Base-by-base conservation (phyloP, 331 rosid genomes). In the Arachis monticola region DNA sequence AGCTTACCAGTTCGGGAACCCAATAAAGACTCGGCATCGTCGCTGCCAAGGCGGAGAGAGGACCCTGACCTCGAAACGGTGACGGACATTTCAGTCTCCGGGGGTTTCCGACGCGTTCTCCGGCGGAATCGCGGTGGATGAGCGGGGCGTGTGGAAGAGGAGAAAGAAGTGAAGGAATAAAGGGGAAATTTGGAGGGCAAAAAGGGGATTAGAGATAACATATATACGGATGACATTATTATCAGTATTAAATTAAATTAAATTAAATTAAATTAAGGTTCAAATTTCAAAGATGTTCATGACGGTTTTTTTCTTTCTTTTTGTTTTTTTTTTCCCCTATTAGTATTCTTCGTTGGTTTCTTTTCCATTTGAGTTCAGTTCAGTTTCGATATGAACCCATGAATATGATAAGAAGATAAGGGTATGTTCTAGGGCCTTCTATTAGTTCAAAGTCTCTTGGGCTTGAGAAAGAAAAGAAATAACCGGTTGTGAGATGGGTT, bases 1-100 rank as follows among this genome's bases (percentile, higher is more conserved):
- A 53, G 40, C 77, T 76, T 75, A 89, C 92, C 78, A 42, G n/a
- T 72, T 44, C 87, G 74, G 67, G 88, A 83, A 74, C 77, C 86
- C 13, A 80, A 68, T 9, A 87, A 72, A 57, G 89, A 68, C 44
- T 80, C 84, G 30, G 68, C 85, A 11, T 81, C 93, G 14, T 58
- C 77, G 70, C 14, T 69, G 56, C 63, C 67, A 45, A 73, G 77
- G 61, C 76, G 80, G 77, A 68, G 42, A 75, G 89, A 79, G 70
- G 92, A 70, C 0, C 78, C 64, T 14, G 88, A 70, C 75, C 78
- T 75, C 40, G 89, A 78, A 75, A 79, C 72, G 64, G 83, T 46
- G 71, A 85, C 69, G 53, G 92, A 81, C 87, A 89, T 83, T 64
- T 80, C 92, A 77, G 64, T 67, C 4, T 13, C 64, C 52, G 69